Evolutionary conservation across 345 rosid genomes (phyloP), one percentile per base, ranked within the genome.

Genomic region (Adansonia digitata): DNA sequence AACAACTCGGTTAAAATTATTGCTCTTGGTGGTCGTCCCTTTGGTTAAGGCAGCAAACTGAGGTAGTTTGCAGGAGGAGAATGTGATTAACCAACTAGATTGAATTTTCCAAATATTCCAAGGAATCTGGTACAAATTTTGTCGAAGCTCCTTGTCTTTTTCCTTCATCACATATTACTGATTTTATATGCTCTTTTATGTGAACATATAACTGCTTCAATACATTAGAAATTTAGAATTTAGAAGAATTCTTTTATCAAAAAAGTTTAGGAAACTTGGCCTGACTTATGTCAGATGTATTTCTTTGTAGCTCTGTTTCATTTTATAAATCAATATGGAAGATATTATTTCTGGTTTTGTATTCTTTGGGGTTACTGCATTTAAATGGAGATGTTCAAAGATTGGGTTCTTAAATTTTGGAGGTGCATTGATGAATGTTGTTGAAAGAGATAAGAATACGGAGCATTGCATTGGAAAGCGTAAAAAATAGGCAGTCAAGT

Each of bases 1-100:
- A 91, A 81, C 94, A 90, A 74, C 85, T 79, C 55, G 69, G 84
- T 73, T 88, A 78, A 82, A 82, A 9, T 39, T 64, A 29, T 43
- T 22, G 26, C 8, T 49, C 34, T 66, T 35, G 74, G 13, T 26
- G 14, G 15, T 17, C 29, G 26, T 13, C 55, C 5, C 18, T 17
- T 67, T 2, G 34, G 34, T 27, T 26, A 13, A 27, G 53, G 57
- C 1, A 15, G 66, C 20, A 24, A 5, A 39, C 9, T 18, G 56
- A 18, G 55, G 42, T 48, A 69, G 29, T 49, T 46, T 69, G 31
- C 18, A 0, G 18, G 15, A 11, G n/a, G 70, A 27, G 40, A 18
- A 63, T 37, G 13, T n/a, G 46, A 68, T n/a, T 7, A n/a, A n/a
- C n/a, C n/a, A n/a, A n/a, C n/a, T 62, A 0, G 22, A 8, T n/a